Evolutionary conservation across 1,284 basidiomycete genomes (phyloP).

Genomic region (Ganoderma multipileum): DNA sequence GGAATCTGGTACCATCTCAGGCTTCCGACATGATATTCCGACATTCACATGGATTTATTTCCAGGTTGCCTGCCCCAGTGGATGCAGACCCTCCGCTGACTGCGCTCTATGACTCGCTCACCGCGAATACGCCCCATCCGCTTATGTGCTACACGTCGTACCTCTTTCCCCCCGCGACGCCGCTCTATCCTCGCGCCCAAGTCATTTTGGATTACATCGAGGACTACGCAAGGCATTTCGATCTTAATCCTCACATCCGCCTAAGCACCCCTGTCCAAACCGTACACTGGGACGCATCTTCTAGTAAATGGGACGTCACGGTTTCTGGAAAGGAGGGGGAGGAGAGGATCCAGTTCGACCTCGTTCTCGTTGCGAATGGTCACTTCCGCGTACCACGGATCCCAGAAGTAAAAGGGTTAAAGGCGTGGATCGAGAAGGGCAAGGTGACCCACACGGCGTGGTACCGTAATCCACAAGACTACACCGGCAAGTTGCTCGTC

Average conservation of each 20-base stretch:
- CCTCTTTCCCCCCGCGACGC: slow-evolving; percentile 71
- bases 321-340: slow-evolving; percentile 21
- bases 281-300: slow-evolving; percentile 44
- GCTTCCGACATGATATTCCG: not conserved
- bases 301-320: slow-evolving; percentile 53
- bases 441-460: slow-evolving; percentile 68
- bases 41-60: not conserved
- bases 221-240: slow-evolving; percentile 63
- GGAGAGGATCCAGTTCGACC: slow-evolving; percentile 56
- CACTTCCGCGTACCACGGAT: slow-evolving; percentile 71
- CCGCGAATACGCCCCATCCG: slow-evolving; percentile 79
- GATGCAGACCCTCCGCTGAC: slow-evolving; percentile 62
- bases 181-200: slow-evolving; percentile 66
- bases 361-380: slow-evolving; percentile 76
- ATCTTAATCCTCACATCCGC: slow-evolving; percentile 60
- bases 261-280: slow-evolving; percentile 57
- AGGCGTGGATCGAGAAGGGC: slow-evolving; percentile 58
- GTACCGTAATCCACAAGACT: slow-evolving; percentile 62
- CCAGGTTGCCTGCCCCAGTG: slow-evolving; percentile 63
- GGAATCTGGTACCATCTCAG: slow-evolving; percentile 67
- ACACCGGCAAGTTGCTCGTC: slow-evolving; percentile 62
- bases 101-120: slow-evolving; percentile 77
- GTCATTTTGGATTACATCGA: slow-evolving; percentile 68
- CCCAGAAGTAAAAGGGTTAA: slow-evolving; percentile 64
- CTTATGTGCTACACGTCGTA: slow-evolving; percentile 72